Conservation (phyloP, 495 filamentous ascomycete genomes). For the Acidiella bohemica region DNA sequence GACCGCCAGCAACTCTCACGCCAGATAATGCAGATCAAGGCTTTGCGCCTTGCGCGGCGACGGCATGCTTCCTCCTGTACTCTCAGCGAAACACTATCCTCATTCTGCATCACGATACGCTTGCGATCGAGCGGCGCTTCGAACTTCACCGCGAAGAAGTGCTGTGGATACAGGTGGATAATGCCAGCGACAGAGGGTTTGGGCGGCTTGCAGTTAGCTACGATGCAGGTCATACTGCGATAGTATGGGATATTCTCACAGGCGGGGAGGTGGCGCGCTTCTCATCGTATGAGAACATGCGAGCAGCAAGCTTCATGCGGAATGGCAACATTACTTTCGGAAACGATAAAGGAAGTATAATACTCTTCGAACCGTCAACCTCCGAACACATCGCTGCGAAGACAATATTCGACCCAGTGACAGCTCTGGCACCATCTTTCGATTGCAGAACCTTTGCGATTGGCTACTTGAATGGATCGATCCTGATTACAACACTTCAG, state of each 20-base stretch:
- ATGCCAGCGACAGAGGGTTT: conserved; percentile 74
- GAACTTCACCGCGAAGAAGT: conserved; percentile 73
- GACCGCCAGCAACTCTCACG: conserved; percentile 36
- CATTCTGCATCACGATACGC: conserved; percentile 78
- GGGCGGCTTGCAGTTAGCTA: conserved; percentile 86
- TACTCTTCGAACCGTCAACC: conserved; percentile 84
- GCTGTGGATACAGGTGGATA: conserved; percentile 73
- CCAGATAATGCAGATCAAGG: conserved; percentile 41
- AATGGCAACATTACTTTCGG: conserved; percentile 97
- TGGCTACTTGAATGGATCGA: conserved; percentile 94
- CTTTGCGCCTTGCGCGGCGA: conserved; percentile 77
- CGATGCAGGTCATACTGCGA: conserved; percentile 78
- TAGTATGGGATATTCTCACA: conserved; percentile 93
- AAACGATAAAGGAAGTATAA: conserved; percentile 84
- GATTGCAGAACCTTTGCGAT: conserved; percentile 96
- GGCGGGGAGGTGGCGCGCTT: conserved; percentile 84
- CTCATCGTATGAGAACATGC: conserved; percentile 73
- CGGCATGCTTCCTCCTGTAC: conserved; percentile 75
- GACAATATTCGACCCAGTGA: conserved; percentile 89
- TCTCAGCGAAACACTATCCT: conserved; percentile 65
- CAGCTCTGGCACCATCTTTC: conserved; percentile 74
- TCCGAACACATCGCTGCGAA: conserved; percentile 86
- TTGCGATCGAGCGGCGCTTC: conserved; percentile 81
- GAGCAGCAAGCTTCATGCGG: conserved; percentile 84
- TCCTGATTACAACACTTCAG: conserved; percentile 76